Percentiles rank a stretch among this genome's conserved stretches.
phyloP scores from a whole-genome alignment of 2,329 filamentous ascomycete species.

The Pestalotiopsis sp. region DNA sequence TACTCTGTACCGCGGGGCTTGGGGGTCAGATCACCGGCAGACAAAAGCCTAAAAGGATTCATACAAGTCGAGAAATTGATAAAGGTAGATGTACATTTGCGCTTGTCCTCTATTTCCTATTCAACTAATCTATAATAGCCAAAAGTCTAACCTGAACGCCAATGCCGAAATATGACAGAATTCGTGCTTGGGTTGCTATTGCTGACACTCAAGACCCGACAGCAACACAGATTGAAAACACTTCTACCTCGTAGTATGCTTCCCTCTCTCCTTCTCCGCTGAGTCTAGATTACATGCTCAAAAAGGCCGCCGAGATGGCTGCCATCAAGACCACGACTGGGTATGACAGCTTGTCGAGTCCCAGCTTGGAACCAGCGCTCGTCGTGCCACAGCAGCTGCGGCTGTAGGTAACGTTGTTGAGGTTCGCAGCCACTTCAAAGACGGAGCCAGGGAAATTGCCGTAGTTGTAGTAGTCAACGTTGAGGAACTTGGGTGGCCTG shows the following conservation, averaged over 20 bases:
- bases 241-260: background rate
- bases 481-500: constrained; percentile 73
- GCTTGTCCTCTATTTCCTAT: background rate
- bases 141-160: constrained; percentile 12
- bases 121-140: background rate
- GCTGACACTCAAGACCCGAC: background rate
- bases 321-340: background rate
- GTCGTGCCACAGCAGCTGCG: constrained; percentile 57
- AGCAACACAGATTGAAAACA: background rate
- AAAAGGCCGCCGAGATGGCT: background rate
- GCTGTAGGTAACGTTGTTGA: constrained; percentile 75
- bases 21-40: no score
- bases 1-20: no score
- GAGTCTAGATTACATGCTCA: background rate
- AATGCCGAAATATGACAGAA: background rate
- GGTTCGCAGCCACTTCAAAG: constrained; percentile 70
- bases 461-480: constrained; percentile 84
- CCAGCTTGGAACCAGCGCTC: constrained; percentile 18
- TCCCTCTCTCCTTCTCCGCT: background rate
- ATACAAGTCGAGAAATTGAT: no score
- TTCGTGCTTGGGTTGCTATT: background rate
- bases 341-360: background rate
- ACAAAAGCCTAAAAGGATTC: no score
- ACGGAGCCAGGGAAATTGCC: constrained; percentile 70
- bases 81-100: background rate